These are phyloP conservation scores for Elaeagnus macrophylla DNA, from an alignment of 306 rosid species.

Conservation along the genomic window DNA sequence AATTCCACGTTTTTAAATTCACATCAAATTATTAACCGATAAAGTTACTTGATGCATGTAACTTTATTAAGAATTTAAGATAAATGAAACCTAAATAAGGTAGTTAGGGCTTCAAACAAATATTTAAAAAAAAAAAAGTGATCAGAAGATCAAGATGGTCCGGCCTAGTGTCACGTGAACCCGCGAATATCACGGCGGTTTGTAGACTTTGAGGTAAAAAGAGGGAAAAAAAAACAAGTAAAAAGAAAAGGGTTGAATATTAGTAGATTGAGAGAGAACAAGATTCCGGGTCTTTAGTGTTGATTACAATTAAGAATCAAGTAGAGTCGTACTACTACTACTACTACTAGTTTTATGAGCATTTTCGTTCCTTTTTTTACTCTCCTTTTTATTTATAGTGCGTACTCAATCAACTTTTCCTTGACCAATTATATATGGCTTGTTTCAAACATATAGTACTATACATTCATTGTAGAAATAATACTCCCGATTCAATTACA, in stretches of 20 bases:
- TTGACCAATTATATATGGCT: too few relatives aligned
- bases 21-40: too few relatives aligned
- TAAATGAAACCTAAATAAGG: too few relatives aligned
- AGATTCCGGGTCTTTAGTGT: conserved; percentile 35
- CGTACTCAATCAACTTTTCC: neutral
- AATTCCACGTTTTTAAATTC: too few relatives aligned
- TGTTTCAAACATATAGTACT: too few relatives aligned
- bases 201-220: conserved; percentile 24
- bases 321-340: neutral
- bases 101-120: too few relatives aligned
- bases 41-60: too few relatives aligned
- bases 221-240: conserved; percentile 4
- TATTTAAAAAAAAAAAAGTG: neutral
- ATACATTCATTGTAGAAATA: too few relatives aligned
- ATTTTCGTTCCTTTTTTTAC: neutral
- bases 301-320: neutral
- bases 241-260: conserved; percentile 6
- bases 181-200: conserved; percentile 56
- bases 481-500: too few relatives aligned
- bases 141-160: conserved; percentile 8
- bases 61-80: too few relatives aligned
- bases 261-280: too few relatives aligned
- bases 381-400: neutral
- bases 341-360: neutral
- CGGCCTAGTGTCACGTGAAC: conserved; percentile 39